These are phyloP conservation scores for Pinus taeda DNA, from an alignment of 75 land plant genomes.

Conservation along the genomic window DNA sequence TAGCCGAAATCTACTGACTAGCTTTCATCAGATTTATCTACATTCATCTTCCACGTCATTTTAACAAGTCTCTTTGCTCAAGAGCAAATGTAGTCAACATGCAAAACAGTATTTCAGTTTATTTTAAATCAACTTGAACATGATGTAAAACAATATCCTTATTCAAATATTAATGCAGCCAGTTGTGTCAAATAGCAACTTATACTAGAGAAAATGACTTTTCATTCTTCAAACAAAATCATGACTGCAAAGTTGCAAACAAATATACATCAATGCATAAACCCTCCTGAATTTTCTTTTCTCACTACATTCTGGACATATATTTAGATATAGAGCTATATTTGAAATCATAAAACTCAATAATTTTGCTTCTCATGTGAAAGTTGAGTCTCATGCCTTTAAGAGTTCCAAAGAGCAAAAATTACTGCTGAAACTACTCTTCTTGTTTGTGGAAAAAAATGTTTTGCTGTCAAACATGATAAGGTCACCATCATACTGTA, in stretches of 20 bases:
- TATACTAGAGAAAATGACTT: not conserved
- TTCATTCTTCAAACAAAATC: not conserved
- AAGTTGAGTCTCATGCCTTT: not conserved
- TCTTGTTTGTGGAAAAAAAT: too few species aligned
- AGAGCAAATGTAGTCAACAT: not conserved
- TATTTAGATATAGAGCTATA: not conserved
- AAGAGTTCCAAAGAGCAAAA: not conserved
- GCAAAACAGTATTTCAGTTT: slow-evolving; percentile 1
- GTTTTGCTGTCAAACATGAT: too few species aligned
- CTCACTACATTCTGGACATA: not conserved
- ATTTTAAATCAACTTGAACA: not conserved
- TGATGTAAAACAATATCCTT: not conserved
- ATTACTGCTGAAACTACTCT: not conserved
- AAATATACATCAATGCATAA: not conserved
- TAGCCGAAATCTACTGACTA: not conserved
- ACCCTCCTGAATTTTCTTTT: not conserved
- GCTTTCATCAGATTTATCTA: not conserved
- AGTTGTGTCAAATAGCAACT: not conserved
- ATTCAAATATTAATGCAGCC: not conserved
- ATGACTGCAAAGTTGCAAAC: not conserved
- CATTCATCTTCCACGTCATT: not conserved
- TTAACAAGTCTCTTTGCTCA: not conserved
- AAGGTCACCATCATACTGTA: too few species aligned
- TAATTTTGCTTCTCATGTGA: not conserved
- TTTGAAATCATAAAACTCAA: not conserved